Evolutionary conservation across 1,139 yeast genomes (phyloP), one percentile per base, ranked within the genome.

Genomic region (Scheffersomyces insectosa): DNA sequence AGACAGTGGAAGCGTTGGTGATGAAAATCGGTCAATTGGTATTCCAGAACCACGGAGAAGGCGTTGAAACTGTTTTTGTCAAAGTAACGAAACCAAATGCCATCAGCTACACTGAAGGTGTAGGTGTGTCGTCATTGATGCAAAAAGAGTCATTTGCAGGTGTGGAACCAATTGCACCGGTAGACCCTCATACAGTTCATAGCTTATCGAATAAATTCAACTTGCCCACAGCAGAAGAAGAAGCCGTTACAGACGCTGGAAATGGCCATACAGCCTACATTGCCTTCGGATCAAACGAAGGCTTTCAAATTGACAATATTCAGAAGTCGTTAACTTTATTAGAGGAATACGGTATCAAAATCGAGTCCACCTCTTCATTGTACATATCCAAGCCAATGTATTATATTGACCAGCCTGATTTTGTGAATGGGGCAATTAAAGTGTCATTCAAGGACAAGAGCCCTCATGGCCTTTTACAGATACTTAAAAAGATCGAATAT

Each of bases 361-460:
- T 93, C 1, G 49, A 72, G 3, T 70, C 79, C 2, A 80, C 95
- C 0, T 90, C 98, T 0, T 80, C 95, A 1, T 66, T 93, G 46
- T 93, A 88, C 63, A 82, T 86, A 47, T 88, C 97, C 16, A 88
- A 85, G 51, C 98, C 99, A 37, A 93, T 93, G 98, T 95, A 90
- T 61, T 82, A 76, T 50, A 67, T 77, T 38, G 88, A 90, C 47
- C 99, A 93, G 66, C 77, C 82, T 2, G 84, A 83, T 56, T 95
- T 93, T 60, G 71, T 84, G 54, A 95, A 93, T 60, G 98, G 97
- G 1, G 95, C 84, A 1, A 59, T 88, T 15, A 80, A 84, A 53
- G 72, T 88, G n/a, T 38, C 54, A 4, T 65, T 70, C 36, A 77
- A 86, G 0, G 62, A 61, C 5, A 64, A 83, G 37, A 51, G 75